Evolutionary conservation across 2,329 filamentous ascomycete species (phyloP).

Genomic region (Colletotrichum melonis): DNA sequence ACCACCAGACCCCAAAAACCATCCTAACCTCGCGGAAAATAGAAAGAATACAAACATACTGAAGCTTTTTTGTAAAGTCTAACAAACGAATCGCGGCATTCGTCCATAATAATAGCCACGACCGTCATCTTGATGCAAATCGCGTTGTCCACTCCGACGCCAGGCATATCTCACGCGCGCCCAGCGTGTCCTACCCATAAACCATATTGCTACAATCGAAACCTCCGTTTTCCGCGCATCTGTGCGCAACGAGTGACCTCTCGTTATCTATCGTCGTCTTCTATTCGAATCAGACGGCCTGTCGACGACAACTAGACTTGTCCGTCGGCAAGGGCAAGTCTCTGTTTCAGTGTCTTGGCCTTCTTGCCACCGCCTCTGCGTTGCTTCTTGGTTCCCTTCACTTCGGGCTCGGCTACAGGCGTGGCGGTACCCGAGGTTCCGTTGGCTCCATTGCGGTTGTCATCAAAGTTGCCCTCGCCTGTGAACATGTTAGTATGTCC

Average conservation of each 20-base stretch:
- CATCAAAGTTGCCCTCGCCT: conserved; percentile 98
- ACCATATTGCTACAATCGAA: conserved; percentile 33
- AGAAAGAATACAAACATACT: conserved; percentile 16
- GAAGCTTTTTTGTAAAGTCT: conserved; percentile 29
- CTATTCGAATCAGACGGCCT: conserved; percentile 7
- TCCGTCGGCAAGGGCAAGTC: conserved; percentile 75
- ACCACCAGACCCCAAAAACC: neutral
- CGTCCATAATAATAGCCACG: neutral
- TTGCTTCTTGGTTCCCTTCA: conserved; percentile 65
- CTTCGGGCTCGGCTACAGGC: conserved; percentile 68
- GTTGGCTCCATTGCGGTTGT: conserved; percentile 67
- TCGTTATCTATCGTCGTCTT: neutral
- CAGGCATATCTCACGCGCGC: conserved; percentile 17
- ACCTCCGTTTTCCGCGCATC: neutral
- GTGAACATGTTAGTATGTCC: conserved; percentile 41
- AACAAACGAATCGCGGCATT: conserved; percentile 5
- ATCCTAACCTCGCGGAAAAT: neutral
- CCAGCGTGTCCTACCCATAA: conserved; percentile 15
- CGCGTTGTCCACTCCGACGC: conserved; percentile 23
- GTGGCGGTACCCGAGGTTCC: conserved; percentile 82
- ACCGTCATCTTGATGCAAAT: conserved; percentile 31
- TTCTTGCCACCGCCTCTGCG: conserved; percentile 62
- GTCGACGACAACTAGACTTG: conserved; percentile 44
- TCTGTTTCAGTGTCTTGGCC: conserved; percentile 76
- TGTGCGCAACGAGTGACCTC: neutral